phyloP scores from a whole-genome alignment of 768 basidiomycete species.

The Macrocybe gigantea region DNA sequence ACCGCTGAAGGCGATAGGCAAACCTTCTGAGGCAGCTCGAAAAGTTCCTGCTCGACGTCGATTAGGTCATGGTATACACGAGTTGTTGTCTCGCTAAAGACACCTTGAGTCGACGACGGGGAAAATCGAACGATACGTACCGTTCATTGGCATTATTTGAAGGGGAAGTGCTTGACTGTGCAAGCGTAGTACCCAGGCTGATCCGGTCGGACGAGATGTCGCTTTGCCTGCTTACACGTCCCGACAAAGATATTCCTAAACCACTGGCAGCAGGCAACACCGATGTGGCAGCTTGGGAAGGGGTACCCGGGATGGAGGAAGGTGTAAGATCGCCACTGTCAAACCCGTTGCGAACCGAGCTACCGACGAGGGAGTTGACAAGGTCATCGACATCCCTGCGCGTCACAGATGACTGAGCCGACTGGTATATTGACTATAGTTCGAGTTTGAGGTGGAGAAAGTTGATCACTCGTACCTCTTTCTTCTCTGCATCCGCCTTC shows the following conservation, averaged over 20 bases:
- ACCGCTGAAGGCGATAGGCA: constrained; percentile 6
- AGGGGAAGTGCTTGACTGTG: constrained; percentile 43
- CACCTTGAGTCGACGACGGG: constrained; percentile 4
- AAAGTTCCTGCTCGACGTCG: constrained; percentile 85
- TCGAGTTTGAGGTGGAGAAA: constrained; percentile 1
- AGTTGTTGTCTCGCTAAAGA: constrained; percentile 51
- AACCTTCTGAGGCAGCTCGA: constrained; percentile 85
- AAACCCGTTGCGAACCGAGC: constrained; percentile 33
- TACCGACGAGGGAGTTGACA: constrained; percentile 55
- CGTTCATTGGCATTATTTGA: constrained; percentile 69
- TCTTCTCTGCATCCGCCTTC: constrained; percentile 43
- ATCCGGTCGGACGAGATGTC: constrained; percentile 49
- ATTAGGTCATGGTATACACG: constrained; percentile 74
- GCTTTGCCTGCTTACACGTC: constrained; percentile 66
- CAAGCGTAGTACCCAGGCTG: constrained; percentile 35
- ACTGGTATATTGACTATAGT: constrained; percentile 16
- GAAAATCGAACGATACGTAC: constrained; percentile 29
- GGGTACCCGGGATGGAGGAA: constrained; percentile 70
- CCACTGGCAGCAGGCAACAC: constrained; percentile 29
- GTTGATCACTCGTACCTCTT: constrained; percentile 24
- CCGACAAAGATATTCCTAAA: constrained; percentile 41
- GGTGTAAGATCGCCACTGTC: constrained; percentile 67
- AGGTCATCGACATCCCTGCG: constrained; percentile 65
- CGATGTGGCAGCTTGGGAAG: constrained; percentile 35
- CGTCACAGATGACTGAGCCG: constrained; percentile 31